Percentiles rank a stretch among this genome's conserved stretches.
Conservation (phyloP, 1,139 yeast species). For the Scheffersomyces titani region DNA sequence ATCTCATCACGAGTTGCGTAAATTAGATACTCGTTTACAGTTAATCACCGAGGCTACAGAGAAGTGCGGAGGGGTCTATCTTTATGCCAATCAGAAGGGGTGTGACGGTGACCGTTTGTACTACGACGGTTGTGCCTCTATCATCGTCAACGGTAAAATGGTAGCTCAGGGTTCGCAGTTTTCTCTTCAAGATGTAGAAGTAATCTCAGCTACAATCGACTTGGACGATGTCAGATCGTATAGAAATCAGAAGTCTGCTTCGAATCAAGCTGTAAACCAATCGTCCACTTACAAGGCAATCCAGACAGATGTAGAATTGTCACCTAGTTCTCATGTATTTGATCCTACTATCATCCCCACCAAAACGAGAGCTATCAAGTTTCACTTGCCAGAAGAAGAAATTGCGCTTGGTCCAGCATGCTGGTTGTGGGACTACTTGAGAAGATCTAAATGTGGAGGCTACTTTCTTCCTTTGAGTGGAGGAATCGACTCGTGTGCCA, state of each 20-base stretch:
- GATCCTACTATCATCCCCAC: constrained; percentile 71
- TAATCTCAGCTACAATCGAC: constrained; percentile 89
- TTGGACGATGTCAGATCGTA: constrained; percentile 86
- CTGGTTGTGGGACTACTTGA: constrained; percentile 97
- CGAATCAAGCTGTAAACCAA: constrained; percentile 67
- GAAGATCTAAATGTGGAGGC: constrained; percentile 89
- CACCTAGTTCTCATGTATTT: constrained; percentile 58
- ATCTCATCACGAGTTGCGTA: constrained; percentile 92
- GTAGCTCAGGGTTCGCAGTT: constrained; percentile 95
- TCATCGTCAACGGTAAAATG: constrained; percentile 86
- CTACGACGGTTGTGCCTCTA: constrained; percentile 95
- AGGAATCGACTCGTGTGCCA: constrained; percentile 97
- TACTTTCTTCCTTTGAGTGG: constrained; percentile 93
- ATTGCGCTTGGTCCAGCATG: constrained; percentile 98
- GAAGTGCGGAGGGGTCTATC: constrained; percentile 93
- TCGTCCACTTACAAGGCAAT: constrained; percentile 58
- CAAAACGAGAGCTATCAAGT: constrained; percentile 46
- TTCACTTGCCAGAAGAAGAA: constrained; percentile 89
- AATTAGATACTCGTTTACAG: constrained; percentile 78
- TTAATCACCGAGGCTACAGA: constrained; percentile 90
- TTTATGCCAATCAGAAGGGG: constrained; percentile 93
- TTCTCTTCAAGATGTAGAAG: constrained; percentile 87
- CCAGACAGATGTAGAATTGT: constrained; percentile 59
- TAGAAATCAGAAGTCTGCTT: constrained; percentile 75
- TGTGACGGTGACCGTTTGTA: constrained; percentile 97